These are phyloP conservation scores for Xylaria telfairii DNA, from an alignment of 495 filamentous ascomycete genomes.

Conservation along the genomic window DNA sequence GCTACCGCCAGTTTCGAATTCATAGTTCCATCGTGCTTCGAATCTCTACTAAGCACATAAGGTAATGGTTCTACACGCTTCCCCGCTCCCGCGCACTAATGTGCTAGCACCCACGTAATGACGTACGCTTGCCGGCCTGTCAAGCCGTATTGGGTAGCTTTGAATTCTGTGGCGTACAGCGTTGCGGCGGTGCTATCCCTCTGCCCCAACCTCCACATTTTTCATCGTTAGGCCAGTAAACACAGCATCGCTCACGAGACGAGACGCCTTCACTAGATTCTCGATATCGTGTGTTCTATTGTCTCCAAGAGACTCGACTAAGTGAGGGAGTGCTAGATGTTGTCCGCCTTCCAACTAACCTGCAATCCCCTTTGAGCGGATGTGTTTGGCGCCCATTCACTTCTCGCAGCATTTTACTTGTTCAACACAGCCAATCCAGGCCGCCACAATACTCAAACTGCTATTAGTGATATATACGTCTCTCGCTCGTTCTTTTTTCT, in stretches of 20 bases:
- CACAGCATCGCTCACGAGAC: background rate
- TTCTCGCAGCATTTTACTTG: background rate
- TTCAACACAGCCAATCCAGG: background rate
- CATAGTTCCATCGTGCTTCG: background rate
- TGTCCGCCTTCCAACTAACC: background rate
- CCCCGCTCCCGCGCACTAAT: background rate
- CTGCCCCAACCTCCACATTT: constrained; percentile 15
- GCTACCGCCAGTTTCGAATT: background rate
- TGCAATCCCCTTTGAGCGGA: background rate
- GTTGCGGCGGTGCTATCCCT: background rate
- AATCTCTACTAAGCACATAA: background rate
- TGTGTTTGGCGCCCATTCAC: background rate
- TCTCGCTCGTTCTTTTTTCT: background rate
- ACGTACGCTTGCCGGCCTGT: background rate
- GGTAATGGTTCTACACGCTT: background rate
- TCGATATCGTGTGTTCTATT: background rate
- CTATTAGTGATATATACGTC: constrained; percentile 4
- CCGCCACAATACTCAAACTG: background rate
- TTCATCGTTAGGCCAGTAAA: background rate
- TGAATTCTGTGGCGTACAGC: background rate
- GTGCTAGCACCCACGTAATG: background rate
- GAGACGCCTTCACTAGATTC: background rate
- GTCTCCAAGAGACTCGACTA: background rate
- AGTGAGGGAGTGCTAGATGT: background rate
- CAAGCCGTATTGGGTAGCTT: too few species aligned